phyloP scores from a whole-genome alignment of 345 rosid genomes.

The Sisymbrium altissimum region DNA sequence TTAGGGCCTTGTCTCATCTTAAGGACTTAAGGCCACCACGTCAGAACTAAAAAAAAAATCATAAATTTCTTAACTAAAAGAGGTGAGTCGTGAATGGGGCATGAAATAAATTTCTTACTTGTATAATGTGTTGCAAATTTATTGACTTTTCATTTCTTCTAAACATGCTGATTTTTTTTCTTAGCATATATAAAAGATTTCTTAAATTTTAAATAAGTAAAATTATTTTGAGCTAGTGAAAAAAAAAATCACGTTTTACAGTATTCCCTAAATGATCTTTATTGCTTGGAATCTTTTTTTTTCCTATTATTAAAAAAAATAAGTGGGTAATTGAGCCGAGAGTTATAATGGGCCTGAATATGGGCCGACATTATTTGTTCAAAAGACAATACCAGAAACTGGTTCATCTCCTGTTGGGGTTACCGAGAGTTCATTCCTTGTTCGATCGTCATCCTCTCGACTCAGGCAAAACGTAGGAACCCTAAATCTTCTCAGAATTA shows the following conservation, averaged over 20 bases:
- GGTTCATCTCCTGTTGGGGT: too few species aligned
- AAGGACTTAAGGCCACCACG: not conserved
- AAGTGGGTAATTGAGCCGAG: not conserved
- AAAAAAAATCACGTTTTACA: not conserved
- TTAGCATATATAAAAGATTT: not conserved
- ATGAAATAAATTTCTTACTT: not conserved
- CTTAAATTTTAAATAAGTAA: not conserved
- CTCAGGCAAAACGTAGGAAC: conserved; percentile 4
- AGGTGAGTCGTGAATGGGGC: not conserved
- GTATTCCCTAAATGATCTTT: not conserved
- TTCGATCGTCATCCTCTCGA: conserved; percentile 20
- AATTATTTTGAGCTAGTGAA: not conserved
- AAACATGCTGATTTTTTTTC: not conserved
- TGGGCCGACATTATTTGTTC: not conserved
- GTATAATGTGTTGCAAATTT: not conserved
- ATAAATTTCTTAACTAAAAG: not conserved
- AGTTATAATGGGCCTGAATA: not conserved
- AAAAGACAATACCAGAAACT: not conserved
- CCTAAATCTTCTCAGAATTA: not conserved
- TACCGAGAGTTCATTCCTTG: not conserved
- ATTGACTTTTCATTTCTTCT: not conserved
- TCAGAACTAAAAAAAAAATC: not conserved
- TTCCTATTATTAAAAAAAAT: not conserved
- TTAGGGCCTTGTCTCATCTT: not conserved
- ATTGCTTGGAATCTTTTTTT: not conserved